Evolutionary conservation across 306 rosid genomes (phyloP).

Genomic region (Quercus aquifolioides): DNA sequence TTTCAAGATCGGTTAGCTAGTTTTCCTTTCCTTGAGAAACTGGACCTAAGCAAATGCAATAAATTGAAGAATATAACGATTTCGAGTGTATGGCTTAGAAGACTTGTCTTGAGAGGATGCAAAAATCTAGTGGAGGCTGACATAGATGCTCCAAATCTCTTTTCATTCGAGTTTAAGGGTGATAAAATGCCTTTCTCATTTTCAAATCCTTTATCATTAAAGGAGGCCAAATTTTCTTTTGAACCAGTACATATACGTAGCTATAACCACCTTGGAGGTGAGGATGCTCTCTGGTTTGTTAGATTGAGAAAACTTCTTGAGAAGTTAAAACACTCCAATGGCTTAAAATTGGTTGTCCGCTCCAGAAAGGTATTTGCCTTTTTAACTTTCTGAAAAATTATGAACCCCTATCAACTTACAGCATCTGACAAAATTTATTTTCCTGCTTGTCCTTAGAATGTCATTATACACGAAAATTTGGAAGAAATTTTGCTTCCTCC

Average conservation of each 20-base stretch:
- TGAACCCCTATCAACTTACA: not conserved
- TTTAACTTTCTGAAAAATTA: not conserved
- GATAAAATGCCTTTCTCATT: conserved; percentile 23
- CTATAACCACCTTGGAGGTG: not conserved
- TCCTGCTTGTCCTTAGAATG: conserved; percentile 25
- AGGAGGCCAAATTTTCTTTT: conserved; percentile 30
- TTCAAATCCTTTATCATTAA: conserved; percentile 14
- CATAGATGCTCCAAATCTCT: conserved; percentile 30
- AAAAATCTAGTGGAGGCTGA: not conserved
- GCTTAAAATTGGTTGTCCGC: conserved; percentile 35
- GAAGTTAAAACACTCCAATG: conserved; percentile 16
- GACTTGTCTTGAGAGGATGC: conserved; percentile 35
- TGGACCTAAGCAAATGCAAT: conserved; percentile 23
- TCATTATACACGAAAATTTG: conserved; percentile 36
- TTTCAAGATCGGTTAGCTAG: conserved; percentile 18
- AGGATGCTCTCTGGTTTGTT: not conserved
- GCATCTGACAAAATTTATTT: conserved; percentile 2
- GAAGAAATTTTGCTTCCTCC: conserved; percentile 17
- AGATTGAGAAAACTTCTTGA: conserved; percentile 11
- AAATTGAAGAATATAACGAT: conserved; percentile 12
- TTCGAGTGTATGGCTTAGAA: conserved; percentile 19
- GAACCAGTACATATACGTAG: not conserved
- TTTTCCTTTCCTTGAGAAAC: conserved; percentile 36
- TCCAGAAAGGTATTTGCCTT: conserved; percentile 32
- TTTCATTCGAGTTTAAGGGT: conserved; percentile 38